Evolutionary conservation across 2,329 filamentous ascomycete genomes (phyloP).

Genomic region (Stemphylium vesicarium): DNA sequence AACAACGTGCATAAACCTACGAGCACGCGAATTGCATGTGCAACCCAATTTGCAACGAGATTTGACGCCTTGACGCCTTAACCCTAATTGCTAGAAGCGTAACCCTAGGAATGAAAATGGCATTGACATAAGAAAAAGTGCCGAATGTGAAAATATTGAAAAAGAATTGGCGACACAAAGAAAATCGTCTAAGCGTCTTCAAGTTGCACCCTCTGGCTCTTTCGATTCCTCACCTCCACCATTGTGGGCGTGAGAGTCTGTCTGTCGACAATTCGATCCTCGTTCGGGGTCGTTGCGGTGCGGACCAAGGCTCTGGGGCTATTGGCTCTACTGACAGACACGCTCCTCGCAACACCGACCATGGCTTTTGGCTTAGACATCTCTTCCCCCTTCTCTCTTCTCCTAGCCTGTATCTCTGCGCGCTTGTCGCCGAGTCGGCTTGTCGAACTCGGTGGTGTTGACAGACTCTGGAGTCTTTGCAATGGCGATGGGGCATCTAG

Average conservation of each 20-base stretch:
- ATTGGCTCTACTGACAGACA: slow-evolving; percentile 41
- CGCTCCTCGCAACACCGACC: slow-evolving; percentile 41
- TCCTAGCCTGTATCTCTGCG: slow-evolving; percentile 11
- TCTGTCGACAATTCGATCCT: slow-evolving; percentile 35
- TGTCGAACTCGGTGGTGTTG: slow-evolving; percentile 26
- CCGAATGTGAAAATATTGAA: slow-evolving; percentile 1
- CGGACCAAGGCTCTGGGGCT: slow-evolving; percentile 28
- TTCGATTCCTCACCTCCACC: slow-evolving; percentile 46
- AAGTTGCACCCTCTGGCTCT: slow-evolving; percentile 45
- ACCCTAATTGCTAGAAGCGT: slow-evolving; percentile 6
- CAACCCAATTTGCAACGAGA: slow-evolving; percentile 12
- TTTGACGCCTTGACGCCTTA: neutral
- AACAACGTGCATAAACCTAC: neutral
- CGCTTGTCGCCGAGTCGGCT: slow-evolving; percentile 22
- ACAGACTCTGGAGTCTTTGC: slow-evolving; percentile 25
- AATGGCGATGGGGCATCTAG: slow-evolving; percentile 31
- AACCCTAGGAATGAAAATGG: neutral
- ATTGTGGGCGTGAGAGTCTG: slow-evolving; percentile 43
- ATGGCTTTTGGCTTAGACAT: slow-evolving; percentile 25
- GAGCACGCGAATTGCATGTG: slow-evolving; percentile 3
- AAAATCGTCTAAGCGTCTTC: slow-evolving; percentile 37
- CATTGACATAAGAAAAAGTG: neutral
- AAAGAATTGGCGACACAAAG: neutral
- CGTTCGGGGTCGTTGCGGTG: slow-evolving; percentile 12
- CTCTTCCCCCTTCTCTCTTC: slow-evolving; percentile 2